Conservation (phyloP, 2,329 filamentous ascomycete genomes). For the Colletotrichum simmondsii region DNA sequence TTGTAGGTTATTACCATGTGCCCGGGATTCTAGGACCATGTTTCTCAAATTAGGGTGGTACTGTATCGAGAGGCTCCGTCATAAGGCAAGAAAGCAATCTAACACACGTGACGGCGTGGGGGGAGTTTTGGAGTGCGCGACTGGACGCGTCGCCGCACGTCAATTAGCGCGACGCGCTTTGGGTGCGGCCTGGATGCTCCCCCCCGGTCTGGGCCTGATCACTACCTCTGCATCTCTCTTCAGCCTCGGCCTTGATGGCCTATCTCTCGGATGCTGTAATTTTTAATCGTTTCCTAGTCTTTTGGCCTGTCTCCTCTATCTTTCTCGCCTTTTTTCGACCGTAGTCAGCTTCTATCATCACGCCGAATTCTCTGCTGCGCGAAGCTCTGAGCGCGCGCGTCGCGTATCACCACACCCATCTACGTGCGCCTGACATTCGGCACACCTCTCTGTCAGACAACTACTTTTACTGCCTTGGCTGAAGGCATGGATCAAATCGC, state of each 20-base stretch:
- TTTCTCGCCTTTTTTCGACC: background rate
- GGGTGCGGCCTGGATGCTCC: background rate
- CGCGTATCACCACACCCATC: background rate
- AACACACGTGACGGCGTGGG: slow-evolving; percentile 1
- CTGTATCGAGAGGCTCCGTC: background rate
- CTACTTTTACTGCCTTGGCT: background rate
- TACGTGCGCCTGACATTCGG: background rate
- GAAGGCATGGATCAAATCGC: background rate
- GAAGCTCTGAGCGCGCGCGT: background rate
- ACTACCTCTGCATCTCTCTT: background rate
- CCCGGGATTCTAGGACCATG: no score
- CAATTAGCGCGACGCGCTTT: background rate
- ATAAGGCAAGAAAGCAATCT: no score
- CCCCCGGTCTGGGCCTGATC: background rate
- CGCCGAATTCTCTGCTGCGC: background rate
- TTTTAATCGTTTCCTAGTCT: background rate
- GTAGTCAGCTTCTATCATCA: background rate
- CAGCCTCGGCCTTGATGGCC: background rate
- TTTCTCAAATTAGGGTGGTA: no score
- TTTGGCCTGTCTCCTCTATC: background rate
- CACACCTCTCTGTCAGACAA: background rate
- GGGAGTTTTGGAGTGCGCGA: background rate
- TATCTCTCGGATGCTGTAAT: background rate
- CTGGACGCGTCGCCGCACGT: slow-evolving; percentile 1
- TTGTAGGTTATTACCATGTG: background rate